Evolutionary conservation across 148 eudicot species (phyloP).

Genomic region (Rhododendron williamsianum): DNA sequence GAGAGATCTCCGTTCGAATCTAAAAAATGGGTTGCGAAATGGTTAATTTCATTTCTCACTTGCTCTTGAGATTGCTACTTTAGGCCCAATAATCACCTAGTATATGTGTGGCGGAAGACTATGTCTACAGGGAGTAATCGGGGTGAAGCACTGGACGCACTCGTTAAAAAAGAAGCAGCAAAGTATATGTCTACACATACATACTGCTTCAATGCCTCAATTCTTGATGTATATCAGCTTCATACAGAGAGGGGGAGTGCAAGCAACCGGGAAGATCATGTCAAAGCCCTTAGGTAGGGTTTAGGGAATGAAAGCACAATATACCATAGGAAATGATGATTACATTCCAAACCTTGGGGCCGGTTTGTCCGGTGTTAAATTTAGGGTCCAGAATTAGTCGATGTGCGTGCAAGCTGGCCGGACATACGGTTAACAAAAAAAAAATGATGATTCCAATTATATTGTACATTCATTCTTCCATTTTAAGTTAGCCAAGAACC

Average conservation of each 20-base stretch:
- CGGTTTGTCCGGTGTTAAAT: no score
- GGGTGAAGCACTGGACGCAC: neutral
- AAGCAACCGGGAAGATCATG: neutral
- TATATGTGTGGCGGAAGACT: neutral
- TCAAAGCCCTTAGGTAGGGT: neutral
- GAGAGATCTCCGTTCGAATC: neutral
- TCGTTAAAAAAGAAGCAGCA: neutral
- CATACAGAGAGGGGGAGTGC: neutral
- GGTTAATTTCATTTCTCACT: neutral
- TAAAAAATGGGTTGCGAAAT: neutral
- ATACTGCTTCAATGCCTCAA: constrained; percentile 7
- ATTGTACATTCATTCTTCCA: neutral
- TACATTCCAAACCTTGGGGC: neutral
- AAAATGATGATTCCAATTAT: neutral
- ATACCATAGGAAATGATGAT: no score
- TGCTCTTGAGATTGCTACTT: neutral
- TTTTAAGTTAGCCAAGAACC: neutral
- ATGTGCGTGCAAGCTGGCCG: no score
- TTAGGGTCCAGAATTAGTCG: neutral
- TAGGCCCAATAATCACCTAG: neutral
- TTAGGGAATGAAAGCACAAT: neutral
- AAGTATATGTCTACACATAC: neutral
- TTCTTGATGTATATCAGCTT: neutral
- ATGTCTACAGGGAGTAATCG: neutral
- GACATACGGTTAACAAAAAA: no score